phyloP scores from a whole-genome alignment of 805 yeast species.

The Huiozyma naganishii region DNA sequence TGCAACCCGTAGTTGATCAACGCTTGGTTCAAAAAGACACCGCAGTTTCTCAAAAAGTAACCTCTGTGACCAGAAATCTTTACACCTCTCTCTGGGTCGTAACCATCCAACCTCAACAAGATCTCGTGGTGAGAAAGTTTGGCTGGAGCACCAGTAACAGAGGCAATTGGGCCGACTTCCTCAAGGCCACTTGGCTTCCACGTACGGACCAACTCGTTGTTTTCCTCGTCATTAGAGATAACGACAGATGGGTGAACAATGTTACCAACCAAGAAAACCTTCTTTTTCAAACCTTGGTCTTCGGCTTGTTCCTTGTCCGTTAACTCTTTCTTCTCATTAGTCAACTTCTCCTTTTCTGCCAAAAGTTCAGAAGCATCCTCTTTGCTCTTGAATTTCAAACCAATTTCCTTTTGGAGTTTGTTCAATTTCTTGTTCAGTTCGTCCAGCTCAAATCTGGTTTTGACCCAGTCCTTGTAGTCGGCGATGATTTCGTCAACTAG shows the following conservation, averaged over 20 bases:
- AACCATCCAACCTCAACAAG: constrained; percentile 87
- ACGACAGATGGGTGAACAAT: constrained; percentile 88
- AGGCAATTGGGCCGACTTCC: constrained; percentile 52
- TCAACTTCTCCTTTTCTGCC: constrained; percentile 67
- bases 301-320: constrained; percentile 65
- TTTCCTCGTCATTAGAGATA: constrained; percentile 76
- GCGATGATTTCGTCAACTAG: constrained; percentile 88
- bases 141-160: constrained; percentile 70
- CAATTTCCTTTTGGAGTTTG: constrained; percentile 87
- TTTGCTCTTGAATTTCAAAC: constrained; percentile 83
- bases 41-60: constrained; percentile 85
- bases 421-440: constrained; percentile 81
- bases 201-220: constrained; percentile 75
- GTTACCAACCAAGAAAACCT: constrained; percentile 89
- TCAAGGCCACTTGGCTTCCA: constrained; percentile 75
- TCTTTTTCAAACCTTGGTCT: constrained; percentile 60
- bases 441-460: constrained; percentile 80
- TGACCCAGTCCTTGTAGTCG: constrained; percentile 89
- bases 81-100: constrained; percentile 98
- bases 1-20: constrained; percentile 89
- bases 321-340: constrained; percentile 56
- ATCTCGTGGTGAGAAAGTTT: constrained; percentile 90
- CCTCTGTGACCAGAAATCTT: constrained; percentile 98
- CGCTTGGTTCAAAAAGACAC: constrained; percentile 97
- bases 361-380: constrained; percentile 85